Base-by-base conservation (phyloP, 345 rosid species). In the Linum lewisii region DNA sequence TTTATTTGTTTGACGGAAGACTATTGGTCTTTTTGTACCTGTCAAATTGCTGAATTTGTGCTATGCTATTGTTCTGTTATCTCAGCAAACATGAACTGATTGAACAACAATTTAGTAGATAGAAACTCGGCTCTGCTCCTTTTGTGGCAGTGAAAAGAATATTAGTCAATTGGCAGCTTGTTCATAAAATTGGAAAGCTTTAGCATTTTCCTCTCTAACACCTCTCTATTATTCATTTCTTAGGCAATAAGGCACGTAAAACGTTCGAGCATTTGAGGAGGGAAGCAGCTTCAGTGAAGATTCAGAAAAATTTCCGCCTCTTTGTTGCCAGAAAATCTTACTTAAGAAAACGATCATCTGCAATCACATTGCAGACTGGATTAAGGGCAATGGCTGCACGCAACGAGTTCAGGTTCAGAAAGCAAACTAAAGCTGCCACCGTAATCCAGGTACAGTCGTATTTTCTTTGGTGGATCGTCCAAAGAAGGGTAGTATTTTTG, bases 331-430 rank as follows among this genome's bases (percentile, higher is more conserved):
- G 60, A 21, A 57, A 29, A 29, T 57, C 21, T 21, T 57, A 26
- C 36, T 5, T 15, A 37, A 32, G 15, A 6, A 10, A 25, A 18
- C 26, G 60, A 37, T 57, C 44, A 34, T 57, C 60, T 57, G 42
- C 60, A 1, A 57, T 57, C 7, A 57, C 44, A 57, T 57, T 57
- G 22, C 60, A 57, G 44, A 57, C 60, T 13, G 60, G 60, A n/a
- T 34, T 57, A 16, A 57, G 60, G 60, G 60, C 60, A 15, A 57
- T 57, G 60, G 34, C 44, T 13, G 60, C 60, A 26, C 60, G 60
- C 20, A 57, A 57, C 15, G 60, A 32, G 19, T 57, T 26, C 34
- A 57, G 60, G 60, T 57, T 57, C 44, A 57, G 60, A 29, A 57
- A 57, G 13, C 60, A 57, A 32, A 57, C 60, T 21, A 57, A 57